These are phyloP conservation scores for Tephrocybe sp. DNA, from an alignment of 768 basidiomycete genomes.

Conservation along the genomic window DNA sequence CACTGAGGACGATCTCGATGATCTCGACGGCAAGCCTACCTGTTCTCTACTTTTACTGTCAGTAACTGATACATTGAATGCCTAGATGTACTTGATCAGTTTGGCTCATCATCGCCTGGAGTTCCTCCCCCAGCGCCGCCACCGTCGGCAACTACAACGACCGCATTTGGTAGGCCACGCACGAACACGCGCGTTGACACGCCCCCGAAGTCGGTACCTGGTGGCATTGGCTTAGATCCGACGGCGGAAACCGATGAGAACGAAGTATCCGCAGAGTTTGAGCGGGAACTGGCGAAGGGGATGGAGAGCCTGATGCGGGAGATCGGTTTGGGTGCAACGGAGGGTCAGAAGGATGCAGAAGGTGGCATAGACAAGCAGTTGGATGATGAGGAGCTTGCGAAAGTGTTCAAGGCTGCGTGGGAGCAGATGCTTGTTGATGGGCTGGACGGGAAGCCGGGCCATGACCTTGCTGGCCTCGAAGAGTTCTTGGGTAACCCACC, in stretches of 20 bases:
- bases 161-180: slow-evolving; percentile 37
- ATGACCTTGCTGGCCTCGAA: slow-evolving; percentile 19
- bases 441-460: slow-evolving; percentile 44
- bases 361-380: slow-evolving; percentile 13
- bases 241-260: slow-evolving; percentile 38
- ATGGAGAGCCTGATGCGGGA: slow-evolving; percentile 53
- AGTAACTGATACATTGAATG: too few relatives aligned
- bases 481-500: slow-evolving; percentile 10
- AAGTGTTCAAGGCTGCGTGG: slow-evolving; percentile 59
- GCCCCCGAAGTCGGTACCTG: slow-evolving; percentile 37
- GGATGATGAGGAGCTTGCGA: slow-evolving; percentile 32
- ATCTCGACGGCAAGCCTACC: slow-evolving; percentile 53
- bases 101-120: slow-evolving; percentile 23
- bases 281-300: slow-evolving; percentile 44
- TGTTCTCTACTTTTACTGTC: not conserved
- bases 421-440: slow-evolving; percentile 69
- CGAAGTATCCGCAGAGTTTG: slow-evolving; percentile 41
- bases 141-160: slow-evolving; percentile 25
- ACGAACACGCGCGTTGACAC: slow-evolving; percentile 50
- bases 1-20: slow-evolving; percentile 61
- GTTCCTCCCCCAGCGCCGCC: slow-evolving; percentile 32
- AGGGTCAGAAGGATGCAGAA: slow-evolving; percentile 20
- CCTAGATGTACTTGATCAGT: slow-evolving; percentile 46
- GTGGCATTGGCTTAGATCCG: slow-evolving; percentile 27
- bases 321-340: slow-evolving; percentile 31